These are phyloP conservation scores for Boletus vermiculosoides DNA, from an alignment of 768 basidiomycete species.

Conservation along the genomic window DNA sequence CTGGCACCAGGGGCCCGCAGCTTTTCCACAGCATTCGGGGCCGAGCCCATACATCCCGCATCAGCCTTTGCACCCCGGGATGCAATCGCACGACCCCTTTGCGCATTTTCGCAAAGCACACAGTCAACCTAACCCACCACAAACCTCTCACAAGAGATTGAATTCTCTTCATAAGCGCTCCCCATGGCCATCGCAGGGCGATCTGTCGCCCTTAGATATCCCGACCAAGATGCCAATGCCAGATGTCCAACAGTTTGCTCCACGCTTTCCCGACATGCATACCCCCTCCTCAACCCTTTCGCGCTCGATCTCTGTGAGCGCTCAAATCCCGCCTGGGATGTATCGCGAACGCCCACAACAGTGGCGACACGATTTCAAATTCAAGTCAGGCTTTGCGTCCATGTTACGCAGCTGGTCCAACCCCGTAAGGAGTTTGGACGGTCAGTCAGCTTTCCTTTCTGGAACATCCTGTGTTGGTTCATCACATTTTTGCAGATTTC, in stretches of 20 bases:
- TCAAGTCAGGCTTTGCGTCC: constrained; percentile 31
- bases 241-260: constrained; percentile 12
- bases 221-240: constrained; percentile 23
- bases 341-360: constrained; percentile 26
- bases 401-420: constrained; percentile 27
- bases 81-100: constrained; percentile 11
- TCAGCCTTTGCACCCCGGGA: constrained; percentile 16
- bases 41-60: constrained; percentile 34
- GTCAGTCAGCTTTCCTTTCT: constrained; percentile 13
- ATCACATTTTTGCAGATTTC: constrained; percentile 10
- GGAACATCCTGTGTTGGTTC: background rate
- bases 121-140: background rate
- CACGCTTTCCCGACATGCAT: constrained; percentile 20
- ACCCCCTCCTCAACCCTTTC: constrained; percentile 29
- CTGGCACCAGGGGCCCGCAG: too few relatives aligned
- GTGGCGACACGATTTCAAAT: constrained; percentile 34
- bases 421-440: constrained; percentile 7
- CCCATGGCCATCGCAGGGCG: constrained; percentile 18
- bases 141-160: constrained; percentile 2
- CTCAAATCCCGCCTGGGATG: constrained; percentile 10
- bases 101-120: constrained; percentile 5
- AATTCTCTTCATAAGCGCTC: constrained; percentile 3
- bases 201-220: constrained; percentile 22
- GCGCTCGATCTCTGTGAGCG: constrained; percentile 11
- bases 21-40: constrained; percentile 17